Evolutionary conservation across 129 eudicot species (phyloP), one percentile per base, ranked within the genome.

Genomic region (Saposhnikovia divaricata): DNA sequence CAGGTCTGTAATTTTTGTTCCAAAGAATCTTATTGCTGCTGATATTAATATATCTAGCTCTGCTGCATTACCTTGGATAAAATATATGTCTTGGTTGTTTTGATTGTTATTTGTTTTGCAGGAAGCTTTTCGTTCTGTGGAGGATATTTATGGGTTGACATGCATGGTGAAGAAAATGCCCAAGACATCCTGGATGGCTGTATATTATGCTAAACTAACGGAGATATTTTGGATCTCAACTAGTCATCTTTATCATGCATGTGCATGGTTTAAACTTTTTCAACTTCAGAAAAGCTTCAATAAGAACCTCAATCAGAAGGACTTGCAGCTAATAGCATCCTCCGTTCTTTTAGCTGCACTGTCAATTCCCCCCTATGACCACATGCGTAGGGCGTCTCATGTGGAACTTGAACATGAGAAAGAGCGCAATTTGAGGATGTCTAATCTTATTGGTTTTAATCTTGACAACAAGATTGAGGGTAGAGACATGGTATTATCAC

Each of bases 41-140:
- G 9, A 25, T 9, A 31, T 2, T 38, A 50, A 70, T n/a, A 27
- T 63, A 9, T 25, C 11, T 48, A 39, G 15, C 39, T 75, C 4
- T 42, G 47, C 7, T 71, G 77, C 77, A 23, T 43, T 37, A 9
- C 27, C 63, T 34, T 57, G 6, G 38, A 40, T 59, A 25, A 34
- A 25, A 8, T 25, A 19, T 78, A 31, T 18, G 9, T 68, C 38
- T 27, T 19, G 42, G 10, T 76, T 7, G 7, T 31, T 55, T 34
- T 19, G 34, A 25, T 53, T 59, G 61, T 39, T 31, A 23, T 68
- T 19, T 73, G 76, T 65, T 75, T 38, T 85, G 63, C 87, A 95
- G 99, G 99, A 96, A 82, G 98, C 99, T 37, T 96, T 96, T 78
- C 96, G 99, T n/a, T 90, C 97, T 9, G 94, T 96, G 57, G 99